phyloP scores from a whole-genome alignment of 2,329 filamentous ascomycete genomes.

The Microsporum canis region DNA sequence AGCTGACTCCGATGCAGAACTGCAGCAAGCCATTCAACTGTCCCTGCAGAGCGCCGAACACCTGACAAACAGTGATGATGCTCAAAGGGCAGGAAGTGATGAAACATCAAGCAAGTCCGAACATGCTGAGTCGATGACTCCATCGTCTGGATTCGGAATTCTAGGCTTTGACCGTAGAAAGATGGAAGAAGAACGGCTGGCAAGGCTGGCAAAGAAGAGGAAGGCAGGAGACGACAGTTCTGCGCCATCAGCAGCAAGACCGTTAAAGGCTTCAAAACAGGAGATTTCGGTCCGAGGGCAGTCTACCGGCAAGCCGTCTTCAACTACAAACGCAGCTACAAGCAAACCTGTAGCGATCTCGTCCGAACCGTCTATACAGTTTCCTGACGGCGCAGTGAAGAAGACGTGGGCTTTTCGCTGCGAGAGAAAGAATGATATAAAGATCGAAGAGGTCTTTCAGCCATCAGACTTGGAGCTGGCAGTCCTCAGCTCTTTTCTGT shows the following conservation, averaged over 20 bases:
- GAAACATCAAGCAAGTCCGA: neutral
- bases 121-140: neutral
- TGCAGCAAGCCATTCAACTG: conserved; percentile 20
- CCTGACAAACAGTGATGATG: neutral
- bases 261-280: conserved; percentile 19
- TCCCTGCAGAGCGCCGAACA: conserved; percentile 17
- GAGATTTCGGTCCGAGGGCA: neutral
- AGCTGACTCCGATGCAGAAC: conserved; percentile 9
- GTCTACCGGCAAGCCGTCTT: neutral
- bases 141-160: conserved; percentile 24
- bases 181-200: conserved; percentile 77
- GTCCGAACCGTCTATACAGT: conserved; percentile 26
- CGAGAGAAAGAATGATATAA: conserved; percentile 62
- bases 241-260: conserved; percentile 20
- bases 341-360: neutral
- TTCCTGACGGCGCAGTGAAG: conserved; percentile 57
- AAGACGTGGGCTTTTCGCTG: conserved; percentile 65
- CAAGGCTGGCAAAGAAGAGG: conserved; percentile 53
- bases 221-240: conserved; percentile 35
- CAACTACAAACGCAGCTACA: neutral
- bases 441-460: conserved; percentile 76
- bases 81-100: neutral
- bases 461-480: conserved; percentile 60
- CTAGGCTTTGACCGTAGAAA: conserved; percentile 59
- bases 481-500: conserved; percentile 76